Evolutionary conservation across 1,139 yeast species (phyloP), one percentile per base, ranked within the genome.

Genomic region (Chernovozyma sophiae-reginae): DNA sequence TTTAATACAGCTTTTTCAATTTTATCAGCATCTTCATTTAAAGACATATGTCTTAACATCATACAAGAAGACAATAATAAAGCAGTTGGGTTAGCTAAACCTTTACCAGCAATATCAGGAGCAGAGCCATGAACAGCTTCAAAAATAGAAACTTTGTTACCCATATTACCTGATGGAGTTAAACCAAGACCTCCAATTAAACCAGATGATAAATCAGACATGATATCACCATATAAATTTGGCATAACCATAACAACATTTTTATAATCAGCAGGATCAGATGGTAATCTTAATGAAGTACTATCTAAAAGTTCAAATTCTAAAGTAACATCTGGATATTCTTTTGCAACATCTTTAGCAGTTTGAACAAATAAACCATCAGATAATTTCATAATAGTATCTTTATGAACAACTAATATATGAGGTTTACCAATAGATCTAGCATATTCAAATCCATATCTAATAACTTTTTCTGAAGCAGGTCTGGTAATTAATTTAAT

Each of bases 101-200:
- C 94, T 77, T 90, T 87, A 60, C 97, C 97, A 47, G 97, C 96
- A 59, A 90, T 90, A 65, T 90, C 97, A 51, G 97, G 97, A 47
- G 97, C 97, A 43, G 97, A 86, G 64, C 98, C 97, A 68, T 92
- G 97, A 59, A 92, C 98, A 51, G 98, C 97, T 77, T 92, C 98
- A 65, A 92, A 92, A 62, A 92, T 90, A 43, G 96, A 86, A 48
- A 90, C 96, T 64, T 85, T 83, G 77, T 87, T 87, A 74, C 98
- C 98, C 89, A 92, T 89, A 79, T 92, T 92, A 66, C 96, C 98
- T 44, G 96, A 87, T 52, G 98, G 97, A 47, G 97, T 92, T 65
- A 92, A 80, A 69, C 98, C 98, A 58, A 90, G 79, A 61, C 97
- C 97, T 65, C 98, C 98, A 53, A 94, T 92, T 60, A 92, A 77